Evolutionary conservation across 2,329 filamentous ascomycete species (phyloP).

Genomic region (Nigrospora sphaerica): DNA sequence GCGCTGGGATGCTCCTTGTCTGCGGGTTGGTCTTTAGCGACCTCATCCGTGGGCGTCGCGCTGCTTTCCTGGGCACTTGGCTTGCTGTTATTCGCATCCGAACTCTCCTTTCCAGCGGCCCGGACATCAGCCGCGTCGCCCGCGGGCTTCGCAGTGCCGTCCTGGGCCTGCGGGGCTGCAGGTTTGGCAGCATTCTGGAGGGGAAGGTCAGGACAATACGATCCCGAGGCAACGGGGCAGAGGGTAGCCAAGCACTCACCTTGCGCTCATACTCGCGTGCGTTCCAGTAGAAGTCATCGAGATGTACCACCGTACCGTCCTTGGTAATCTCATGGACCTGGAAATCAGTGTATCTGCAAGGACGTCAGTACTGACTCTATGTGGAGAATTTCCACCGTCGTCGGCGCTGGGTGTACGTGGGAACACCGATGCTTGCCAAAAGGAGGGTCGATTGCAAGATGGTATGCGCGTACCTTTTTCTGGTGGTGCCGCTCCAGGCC

Average conservation of each 20-base stretch:
- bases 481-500: constrained; percentile 34
- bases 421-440: not conserved
- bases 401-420: not conserved
- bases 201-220: too few species aligned
- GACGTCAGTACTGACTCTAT: not conserved
- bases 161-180: too few species aligned
- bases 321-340: constrained; percentile 82
- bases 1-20: too few species aligned
- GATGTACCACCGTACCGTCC: constrained; percentile 68
- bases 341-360: constrained; percentile 74
- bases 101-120: too few species aligned
- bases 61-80: too few species aligned
- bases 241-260: not conserved
- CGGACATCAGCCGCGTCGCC: too few species aligned
- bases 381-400: constrained; percentile 3
- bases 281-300: constrained; percentile 42
- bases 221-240: not conserved
- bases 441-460: not conserved
- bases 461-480: constrained; percentile 30
- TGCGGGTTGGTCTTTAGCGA: too few species aligned
- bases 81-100: too few species aligned
- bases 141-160: too few species aligned
- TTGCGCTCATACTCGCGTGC: constrained; percentile 9
- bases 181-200: not conserved
- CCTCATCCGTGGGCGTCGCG: too few species aligned